Conservation (phyloP, 345 rosid genomes). For the Aurinia saxatilis region DNA sequence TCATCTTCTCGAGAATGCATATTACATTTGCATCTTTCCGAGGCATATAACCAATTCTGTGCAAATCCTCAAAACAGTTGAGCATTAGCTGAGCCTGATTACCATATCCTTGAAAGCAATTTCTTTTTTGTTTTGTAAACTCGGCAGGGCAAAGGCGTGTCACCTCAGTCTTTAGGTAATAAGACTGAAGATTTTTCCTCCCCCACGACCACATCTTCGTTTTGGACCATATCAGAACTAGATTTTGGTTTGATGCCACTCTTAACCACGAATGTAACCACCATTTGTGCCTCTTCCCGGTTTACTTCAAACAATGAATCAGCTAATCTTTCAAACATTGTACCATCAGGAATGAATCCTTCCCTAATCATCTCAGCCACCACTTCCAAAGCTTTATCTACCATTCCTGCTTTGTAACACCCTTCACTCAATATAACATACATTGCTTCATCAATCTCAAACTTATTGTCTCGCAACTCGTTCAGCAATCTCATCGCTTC, state of each 20-base stretch:
- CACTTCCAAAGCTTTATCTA: conserved; percentile 30
- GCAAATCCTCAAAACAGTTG: neutral
- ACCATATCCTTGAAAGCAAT: too few relatives aligned
- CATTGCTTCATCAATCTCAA: conserved; percentile 33
- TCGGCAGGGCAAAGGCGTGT: too few relatives aligned
- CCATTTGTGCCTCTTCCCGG: conserved; percentile 22
- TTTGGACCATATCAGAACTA: neutral
- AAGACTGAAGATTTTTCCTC: neutral
- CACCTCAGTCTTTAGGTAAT: neutral
- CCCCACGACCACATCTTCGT: neutral
- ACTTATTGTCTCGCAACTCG: conserved; percentile 36
- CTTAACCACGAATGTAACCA: conserved; percentile 31
- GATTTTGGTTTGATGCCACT: conserved; percentile 22
- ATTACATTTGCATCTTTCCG: neutral
- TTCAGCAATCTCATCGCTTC: conserved; percentile 25
- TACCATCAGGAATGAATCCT: conserved; percentile 27
- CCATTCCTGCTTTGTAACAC: conserved; percentile 34
- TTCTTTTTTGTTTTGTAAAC: too few relatives aligned
- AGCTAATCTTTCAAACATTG: conserved; percentile 11
- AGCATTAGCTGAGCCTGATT: neutral
- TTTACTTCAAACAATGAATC: conserved; percentile 19
- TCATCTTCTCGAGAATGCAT: neutral
- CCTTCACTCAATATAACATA: conserved; percentile 29
- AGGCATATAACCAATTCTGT: neutral
- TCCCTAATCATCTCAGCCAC: conserved; percentile 32